Evolutionary conservation across 495 filamentous ascomycete genomes (phyloP), one percentile per base, ranked within the genome.

Genomic region (Mycothermus thermophilus): DNA sequence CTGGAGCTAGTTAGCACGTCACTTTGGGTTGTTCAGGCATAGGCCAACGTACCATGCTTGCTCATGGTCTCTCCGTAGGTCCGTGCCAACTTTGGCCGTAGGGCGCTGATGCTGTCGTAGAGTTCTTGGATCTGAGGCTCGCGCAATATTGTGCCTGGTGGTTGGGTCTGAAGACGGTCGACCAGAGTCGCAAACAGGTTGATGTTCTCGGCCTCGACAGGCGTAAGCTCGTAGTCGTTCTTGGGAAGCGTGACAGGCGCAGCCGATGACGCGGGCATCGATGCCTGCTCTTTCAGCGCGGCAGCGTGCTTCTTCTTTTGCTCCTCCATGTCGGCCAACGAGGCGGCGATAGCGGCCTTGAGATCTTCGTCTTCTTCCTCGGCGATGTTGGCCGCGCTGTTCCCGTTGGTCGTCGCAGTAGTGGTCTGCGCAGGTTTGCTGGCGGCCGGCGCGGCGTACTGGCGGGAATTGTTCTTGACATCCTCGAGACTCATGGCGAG

Each of bases 61-160:
- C 88, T 96, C 90, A 96, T 96, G 1, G 90, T 96, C 60, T 97
- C 90, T 24, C 90, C 90, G 59, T 95, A 96, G 6, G 88, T 95
- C 35, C 90, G 74, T 11, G 92, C 92, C 34, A 97, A 64, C 58
- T 97, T 97, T 2, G 90, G 90, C 31, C 90, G 75, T 39, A 97
- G 64, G 3, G 82, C 62, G 9, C 92, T 87, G 46, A 97, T 95
- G 50, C 86, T 90, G 41, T 96, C 92, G 52, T 97, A 97, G 6
- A 97, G 64, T 58, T 97, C 90, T 52, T 97, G 90, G 27, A 97
- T 97, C 48, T 95, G 88, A 5, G 90, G 90, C 47, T 97, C 92
- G 36, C 90, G 68, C 18, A 97, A 58, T 32, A 97, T 94, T 2
- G 90, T 96, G 0, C 90, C 90, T 0, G 88, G 86, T 7, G 90